Conservation (phyloP, 192 early-diverging fungal species). For the Thoreauomyces humboldtii region DNA sequence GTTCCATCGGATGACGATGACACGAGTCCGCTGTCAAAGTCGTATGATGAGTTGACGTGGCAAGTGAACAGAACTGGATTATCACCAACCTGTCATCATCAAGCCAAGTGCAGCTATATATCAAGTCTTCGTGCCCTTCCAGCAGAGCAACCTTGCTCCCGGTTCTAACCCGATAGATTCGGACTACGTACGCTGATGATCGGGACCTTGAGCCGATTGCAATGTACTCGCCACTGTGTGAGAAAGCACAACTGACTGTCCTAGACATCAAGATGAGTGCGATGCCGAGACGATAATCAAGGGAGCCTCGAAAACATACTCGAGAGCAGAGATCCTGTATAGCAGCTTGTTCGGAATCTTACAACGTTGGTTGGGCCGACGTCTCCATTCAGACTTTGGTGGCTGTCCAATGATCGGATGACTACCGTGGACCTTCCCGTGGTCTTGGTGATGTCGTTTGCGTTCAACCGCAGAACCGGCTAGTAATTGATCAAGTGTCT, state of each 20-base stretch:
- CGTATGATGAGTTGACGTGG: too few species aligned
- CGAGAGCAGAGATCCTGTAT: constrained; percentile 28
- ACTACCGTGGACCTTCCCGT: too few species aligned
- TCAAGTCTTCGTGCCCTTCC: constrained; percentile 44
- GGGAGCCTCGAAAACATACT: background rate
- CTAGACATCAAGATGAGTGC: too few species aligned
- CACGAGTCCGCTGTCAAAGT: constrained; percentile 34
- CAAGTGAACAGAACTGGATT: background rate
- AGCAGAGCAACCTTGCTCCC: constrained; percentile 37
- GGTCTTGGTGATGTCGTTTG: too few species aligned
- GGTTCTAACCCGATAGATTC: constrained; percentile 41
- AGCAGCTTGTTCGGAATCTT: constrained; percentile 46
- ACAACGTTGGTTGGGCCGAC: constrained; percentile 38
- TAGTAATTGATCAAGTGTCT: constrained; percentile 39
- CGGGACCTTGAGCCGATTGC: constrained; percentile 32
- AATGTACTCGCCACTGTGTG: constrained; percentile 41
- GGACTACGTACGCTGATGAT: constrained; percentile 30
- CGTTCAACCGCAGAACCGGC: too few species aligned
- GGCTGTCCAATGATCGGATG: too few species aligned
- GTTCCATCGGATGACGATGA: constrained; percentile 48
- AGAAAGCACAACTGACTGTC: constrained; percentile 41
- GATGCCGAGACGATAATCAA: too few species aligned
- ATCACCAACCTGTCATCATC: constrained; percentile 32
- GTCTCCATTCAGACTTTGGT: too few species aligned
- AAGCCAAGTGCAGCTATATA: constrained; percentile 48